Base-by-base conservation (phyloP, 2,329 filamentous ascomycete genomes). In the Botrytis squamosa region DNA sequence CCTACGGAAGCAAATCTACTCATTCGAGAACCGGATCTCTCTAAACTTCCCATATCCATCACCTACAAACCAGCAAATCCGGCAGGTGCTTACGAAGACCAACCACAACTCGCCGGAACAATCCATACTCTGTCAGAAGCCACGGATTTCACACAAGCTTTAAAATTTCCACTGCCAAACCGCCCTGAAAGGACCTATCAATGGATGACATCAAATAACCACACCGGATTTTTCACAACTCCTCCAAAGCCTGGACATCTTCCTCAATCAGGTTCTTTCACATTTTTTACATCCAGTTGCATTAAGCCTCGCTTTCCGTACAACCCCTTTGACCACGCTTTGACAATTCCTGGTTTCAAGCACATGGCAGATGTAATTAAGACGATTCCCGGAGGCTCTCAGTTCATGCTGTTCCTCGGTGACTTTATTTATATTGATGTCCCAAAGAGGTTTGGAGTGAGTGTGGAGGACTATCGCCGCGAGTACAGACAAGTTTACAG, bases 401-500 rank as follows among this genome's bases (percentile, higher is more conserved):
- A 95, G 77, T 92, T 93, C 77, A 92, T 93, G 91, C 84, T 93
- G n/a, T 93, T 93, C 82, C 86, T 97, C 0, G 93, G 94, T 52
- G 93, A 97, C 79, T 97, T 96, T 81, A 95, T 97, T 80, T 97
- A 97, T 80, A 88, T 93, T 52, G 96, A 99, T 79, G 95, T 98
- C 0, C 95, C 95, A 0, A 87, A 90, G 66, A 90, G 92, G 16
- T 92, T 95, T 80, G 94, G 94, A 18, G 89, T 87, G 59, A 87
- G 89, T 0, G 84, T 87, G 1, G 90, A 93, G 71, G 90, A 94
- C 79, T 99, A 98, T 82, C 89, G 95, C 68, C 90, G 93, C 80
- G 94, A 98, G 81, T 99, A 99, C 81, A 91, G 95, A 33, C 94
- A 97, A 78, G 91, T 98, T n/a, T 99, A 99, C 80, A 92, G 93